Evolutionary conservation across 257 asterid species (phyloP).

Genomic region (Petrea volubilis): DNA sequence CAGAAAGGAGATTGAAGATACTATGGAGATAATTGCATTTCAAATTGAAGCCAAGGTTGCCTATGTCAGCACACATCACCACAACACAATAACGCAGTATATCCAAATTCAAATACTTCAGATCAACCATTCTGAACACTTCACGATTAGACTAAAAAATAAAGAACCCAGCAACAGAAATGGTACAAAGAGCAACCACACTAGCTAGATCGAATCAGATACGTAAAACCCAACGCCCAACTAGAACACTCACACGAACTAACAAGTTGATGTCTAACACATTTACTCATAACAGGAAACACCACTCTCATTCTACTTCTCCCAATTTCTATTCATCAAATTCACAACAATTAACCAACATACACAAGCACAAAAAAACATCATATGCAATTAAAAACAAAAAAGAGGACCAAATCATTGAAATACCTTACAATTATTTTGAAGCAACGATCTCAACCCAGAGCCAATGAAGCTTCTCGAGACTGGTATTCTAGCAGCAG

Average conservation of each 20-base stretch:
- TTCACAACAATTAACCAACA: neutral
- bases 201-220: neutral
- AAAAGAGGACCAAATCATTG: no score
- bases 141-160: neutral
- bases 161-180: neutral
- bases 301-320: neutral
- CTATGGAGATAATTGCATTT: conserved; percentile 95
- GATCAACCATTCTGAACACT: neutral
- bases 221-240: neutral
- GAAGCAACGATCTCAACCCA: no score
- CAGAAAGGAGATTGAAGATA: conserved; percentile 93
- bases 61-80: conserved; percentile 4
- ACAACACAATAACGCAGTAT: neutral
- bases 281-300: neutral
- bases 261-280: neutral
- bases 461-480: no score
- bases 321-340: neutral
- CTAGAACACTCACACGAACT: neutral
- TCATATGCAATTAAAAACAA: no score
- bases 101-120: neutral
- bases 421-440: no score
- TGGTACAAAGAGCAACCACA: neutral
- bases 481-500: no score
- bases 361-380: neutral
- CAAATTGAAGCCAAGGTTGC: no score